Evolutionary conservation across 1,284 basidiomycete species (phyloP), one percentile per base, ranked within the genome.

Genomic region (Moesziomyces sp.): DNA sequence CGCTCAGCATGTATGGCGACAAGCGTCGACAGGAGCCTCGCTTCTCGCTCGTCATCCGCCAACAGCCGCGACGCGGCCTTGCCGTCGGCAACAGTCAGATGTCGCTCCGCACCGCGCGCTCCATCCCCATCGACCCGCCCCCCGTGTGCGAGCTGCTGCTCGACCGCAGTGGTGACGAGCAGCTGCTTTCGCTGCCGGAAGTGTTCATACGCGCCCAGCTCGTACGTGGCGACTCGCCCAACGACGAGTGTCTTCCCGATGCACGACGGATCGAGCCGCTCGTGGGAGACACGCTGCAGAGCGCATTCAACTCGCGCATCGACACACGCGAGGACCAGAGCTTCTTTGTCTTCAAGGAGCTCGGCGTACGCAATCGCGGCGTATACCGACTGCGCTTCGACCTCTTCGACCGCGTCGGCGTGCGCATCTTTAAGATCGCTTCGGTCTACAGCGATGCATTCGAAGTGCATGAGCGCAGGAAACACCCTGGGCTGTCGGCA

Each of bases 321-420:
- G 73, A 70, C 46, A 64, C 64, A 3, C 53, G 67, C 19, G 66
- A 69, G 26, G 72, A 74, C 24, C 75, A 74, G 42, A 58, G 61
- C 54, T 69, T 77, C 53, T 79, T 79, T 53, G 68, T 79, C 52
- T 79, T 79, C 57, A 69, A 74, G 18, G 77, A 79, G 58, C 65
- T 79, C 43, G 68, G 75, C 14, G 66, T 79, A 3, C 71, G 74
- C 42, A 58, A 55, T 18, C 50, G 58, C 5, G 77, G 77, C 47
- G 19, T 68, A 13, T 79, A 72, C 53, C 62, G 75, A 5, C 35
- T 79, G n/a, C 61, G 74, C 3, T 73, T 77, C 53, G 77, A 79
- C 50, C 55, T 79, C 14, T 67, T 70, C 21, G 72, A 74, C 28
- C 58, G 66, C 3, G 62, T 74, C 10, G 62, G 62, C 3, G 26